Base-by-base conservation (phyloP, 768 basidiomycete genomes). In the Chalciporus chontae region DNA sequence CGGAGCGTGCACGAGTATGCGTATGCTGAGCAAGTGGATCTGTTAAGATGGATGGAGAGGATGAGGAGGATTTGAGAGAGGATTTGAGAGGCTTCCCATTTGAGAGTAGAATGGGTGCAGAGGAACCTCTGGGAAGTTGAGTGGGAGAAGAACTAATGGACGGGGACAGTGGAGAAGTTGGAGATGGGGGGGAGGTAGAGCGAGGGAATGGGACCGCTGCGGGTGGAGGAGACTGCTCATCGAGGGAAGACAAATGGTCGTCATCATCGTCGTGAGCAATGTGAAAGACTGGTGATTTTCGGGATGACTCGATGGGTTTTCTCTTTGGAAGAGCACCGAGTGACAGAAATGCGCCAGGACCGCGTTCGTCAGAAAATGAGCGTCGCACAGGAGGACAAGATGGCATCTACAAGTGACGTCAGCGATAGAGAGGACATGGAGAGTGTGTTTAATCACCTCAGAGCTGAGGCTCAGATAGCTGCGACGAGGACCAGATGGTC, bases 1-100 rank as follows among this genome's bases (percentile, higher is more conserved):
- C 81, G 8, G 84, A 85, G 63, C 66, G 73, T 23, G 73, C 68
- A 55, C 69, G 73, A 45, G 47, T 55, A 50, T 65, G 64, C 15
- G 36, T 21, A 13, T 52, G 49, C 13, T 48, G 43, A n/a, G 38
- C 11, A 6, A 38, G 49, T 15, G 44, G n/a, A 26, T 50, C 47
- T 0, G 32, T 39, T 18, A 26, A 9, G 4, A 68, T 45, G 45
- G 51, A 26, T 10, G 57, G 57, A 2, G 59, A 47, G 0, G 65
- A 66, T 4, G 53, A 37, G 2, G 62, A 68, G 0, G 73, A 72
- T 65, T 95, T 96, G 59, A 96, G 79, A 2, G 90, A 87, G 0
- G 87, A 78, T 62, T 91, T 91, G 69, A 96, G 84, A 4, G 91
- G 87, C 62, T 90, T 90, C 39, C 93, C 92, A 50, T 85, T 91